Conservation (phyloP, 2,329 filamentous ascomycete genomes). For the Verticillium nonalfalfae region DNA sequence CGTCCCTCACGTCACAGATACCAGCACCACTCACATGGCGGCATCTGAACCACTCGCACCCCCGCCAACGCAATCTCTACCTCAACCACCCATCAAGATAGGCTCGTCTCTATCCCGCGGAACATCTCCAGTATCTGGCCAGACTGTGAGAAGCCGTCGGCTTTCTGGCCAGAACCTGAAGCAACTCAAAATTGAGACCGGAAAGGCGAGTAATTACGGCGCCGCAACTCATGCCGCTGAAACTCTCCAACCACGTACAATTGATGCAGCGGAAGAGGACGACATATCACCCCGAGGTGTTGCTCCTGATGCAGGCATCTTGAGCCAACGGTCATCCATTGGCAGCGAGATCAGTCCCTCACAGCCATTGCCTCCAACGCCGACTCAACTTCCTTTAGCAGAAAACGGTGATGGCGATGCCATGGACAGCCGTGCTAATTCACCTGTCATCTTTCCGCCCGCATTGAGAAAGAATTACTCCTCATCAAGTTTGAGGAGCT, state of each 20-base stretch:
- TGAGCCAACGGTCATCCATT: not conserved
- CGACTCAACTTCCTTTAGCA: constrained; percentile 20
- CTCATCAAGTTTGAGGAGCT: constrained; percentile 62
- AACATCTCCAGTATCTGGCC: constrained; percentile 23
- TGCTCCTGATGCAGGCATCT: not conserved
- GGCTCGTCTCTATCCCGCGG: constrained; percentile 4
- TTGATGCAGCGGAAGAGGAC: not conserved
- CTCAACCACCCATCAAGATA: constrained; percentile 32
- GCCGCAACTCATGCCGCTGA: not conserved
- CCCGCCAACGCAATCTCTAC: constrained; percentile 41
- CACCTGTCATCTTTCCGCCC: constrained; percentile 43
- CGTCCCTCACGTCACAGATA: not conserved
- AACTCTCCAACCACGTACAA: not conserved
- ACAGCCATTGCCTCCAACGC: constrained; percentile 10
- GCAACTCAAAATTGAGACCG: constrained; percentile 84
- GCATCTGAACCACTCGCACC: constrained; percentile 47
- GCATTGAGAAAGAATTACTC: constrained; percentile 62
- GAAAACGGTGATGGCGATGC: constrained; percentile 28
- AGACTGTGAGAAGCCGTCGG: constrained; percentile 66
- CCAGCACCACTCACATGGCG: constrained; percentile 1
- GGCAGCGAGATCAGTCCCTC: constrained; percentile 8
- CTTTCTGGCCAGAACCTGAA: constrained; percentile 75
- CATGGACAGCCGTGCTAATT: constrained; percentile 37
- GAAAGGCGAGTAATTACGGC: constrained; percentile 12
- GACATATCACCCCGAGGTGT: not conserved